Conservation (phyloP, 805 yeast genomes). For the Saccharomyces mikatae region DNA sequence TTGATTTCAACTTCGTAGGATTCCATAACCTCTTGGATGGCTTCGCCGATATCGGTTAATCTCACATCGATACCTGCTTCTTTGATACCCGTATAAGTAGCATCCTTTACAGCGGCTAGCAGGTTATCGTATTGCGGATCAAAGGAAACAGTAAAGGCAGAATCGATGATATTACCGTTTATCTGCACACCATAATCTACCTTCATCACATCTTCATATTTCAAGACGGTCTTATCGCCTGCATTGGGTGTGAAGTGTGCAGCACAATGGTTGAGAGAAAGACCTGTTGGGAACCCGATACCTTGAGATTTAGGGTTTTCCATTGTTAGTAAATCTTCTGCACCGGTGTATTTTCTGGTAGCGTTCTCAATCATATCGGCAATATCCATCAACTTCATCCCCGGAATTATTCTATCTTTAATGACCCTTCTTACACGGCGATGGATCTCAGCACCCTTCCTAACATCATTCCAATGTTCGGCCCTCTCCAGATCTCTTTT, state of each 20-base stretch:
- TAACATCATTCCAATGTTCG: slow-evolving; percentile 71
- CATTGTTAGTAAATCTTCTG: slow-evolving; percentile 45
- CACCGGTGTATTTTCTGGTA: slow-evolving; percentile 64
- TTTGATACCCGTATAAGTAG: slow-evolving; percentile 86
- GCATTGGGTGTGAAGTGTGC: slow-evolving; percentile 98
- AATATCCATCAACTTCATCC: slow-evolving; percentile 83
- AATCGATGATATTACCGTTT: slow-evolving; percentile 87
- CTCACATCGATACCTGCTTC: slow-evolving; percentile 96
- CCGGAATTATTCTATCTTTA: slow-evolving; percentile 69
- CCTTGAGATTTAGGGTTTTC: slow-evolving; percentile 51
- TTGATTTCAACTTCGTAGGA: slow-evolving; percentile 85
- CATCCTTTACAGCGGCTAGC: slow-evolving; percentile 78
- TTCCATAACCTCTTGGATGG: slow-evolving; percentile 96
- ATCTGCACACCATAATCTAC: slow-evolving; percentile 96
- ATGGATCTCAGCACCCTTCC: slow-evolving; percentile 95
- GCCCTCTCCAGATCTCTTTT: slow-evolving; percentile 48
- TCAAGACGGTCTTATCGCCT: slow-evolving; percentile 76
- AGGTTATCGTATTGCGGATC: slow-evolving; percentile 75
- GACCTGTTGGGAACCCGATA: slow-evolving; percentile 97
- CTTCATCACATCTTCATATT: slow-evolving; percentile 89
- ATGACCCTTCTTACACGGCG: slow-evolving; percentile 82
- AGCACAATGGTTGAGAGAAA: slow-evolving; percentile 86
- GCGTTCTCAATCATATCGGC: slow-evolving; percentile 86
- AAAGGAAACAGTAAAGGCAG: slow-evolving; percentile 89
- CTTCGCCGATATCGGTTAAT: slow-evolving; percentile 89